Evolutionary conservation across 78 protist genomes (phyloP).

Genomic region (Dictyostelium purpureum): DNA sequence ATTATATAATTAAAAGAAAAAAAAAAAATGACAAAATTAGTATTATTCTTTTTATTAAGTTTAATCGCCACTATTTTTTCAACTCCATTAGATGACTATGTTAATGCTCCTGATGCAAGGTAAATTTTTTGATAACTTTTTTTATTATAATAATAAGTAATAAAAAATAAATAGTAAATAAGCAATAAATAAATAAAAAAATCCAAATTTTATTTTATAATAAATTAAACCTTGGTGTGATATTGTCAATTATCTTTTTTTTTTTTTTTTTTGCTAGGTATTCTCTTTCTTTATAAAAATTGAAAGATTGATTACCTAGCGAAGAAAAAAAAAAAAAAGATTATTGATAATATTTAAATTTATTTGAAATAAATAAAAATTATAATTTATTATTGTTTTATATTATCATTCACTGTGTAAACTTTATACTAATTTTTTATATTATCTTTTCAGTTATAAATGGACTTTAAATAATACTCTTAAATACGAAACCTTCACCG

Average conservation of each 20-base stretch:
- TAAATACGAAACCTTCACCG: conserved; percentile 3
- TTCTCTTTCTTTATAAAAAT: no score
- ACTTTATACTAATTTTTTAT: no score
- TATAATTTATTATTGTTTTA: no score
- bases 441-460: conserved; percentile 22
- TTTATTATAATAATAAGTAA: not conserved
- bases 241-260: not conserved
- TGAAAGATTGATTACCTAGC: no score
- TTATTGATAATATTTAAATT: no score
- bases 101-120: conserved; percentile 63
- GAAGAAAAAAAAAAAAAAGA: no score
- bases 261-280: not conserved
- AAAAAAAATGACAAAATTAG: not conserved
- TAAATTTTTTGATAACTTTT: not conserved
- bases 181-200: not conserved
- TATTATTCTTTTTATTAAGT: not conserved
- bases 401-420: no score
- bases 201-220: not conserved
- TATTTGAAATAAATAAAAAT: no score
- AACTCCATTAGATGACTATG: conserved; percentile 79
- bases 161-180: not conserved
- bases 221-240: not conserved
- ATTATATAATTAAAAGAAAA: not conserved
- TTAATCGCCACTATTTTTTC: not conserved
- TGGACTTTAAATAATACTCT: conserved; percentile 69